Conservation (phyloP, 768 basidiomycete genomes). For the Termitomyces sp. region DNA sequence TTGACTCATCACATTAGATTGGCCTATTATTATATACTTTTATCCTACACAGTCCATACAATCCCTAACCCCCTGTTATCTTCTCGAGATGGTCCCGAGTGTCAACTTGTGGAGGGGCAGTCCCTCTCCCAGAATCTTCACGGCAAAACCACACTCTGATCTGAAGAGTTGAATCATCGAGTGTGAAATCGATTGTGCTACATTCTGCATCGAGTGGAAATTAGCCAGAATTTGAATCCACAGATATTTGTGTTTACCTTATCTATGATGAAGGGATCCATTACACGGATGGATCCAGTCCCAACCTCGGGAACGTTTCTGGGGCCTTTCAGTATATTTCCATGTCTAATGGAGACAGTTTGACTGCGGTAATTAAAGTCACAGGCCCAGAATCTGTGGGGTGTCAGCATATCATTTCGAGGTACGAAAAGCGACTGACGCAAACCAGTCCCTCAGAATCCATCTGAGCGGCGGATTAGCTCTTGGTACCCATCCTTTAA, state of each 20-base stretch:
- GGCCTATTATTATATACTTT: not conserved
- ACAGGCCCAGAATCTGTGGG: conserved; percentile 39
- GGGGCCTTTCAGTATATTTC: not conserved
- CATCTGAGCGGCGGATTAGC: conserved; percentile 10
- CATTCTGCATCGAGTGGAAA: conserved; percentile 5
- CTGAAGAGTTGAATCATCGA: not conserved
- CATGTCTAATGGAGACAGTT: conserved; percentile 5
- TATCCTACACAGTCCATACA: not conserved
- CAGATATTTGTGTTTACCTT: not conserved
- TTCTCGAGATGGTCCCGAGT: not conserved
- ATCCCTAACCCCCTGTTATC: not conserved
- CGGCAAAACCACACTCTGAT: not conserved
- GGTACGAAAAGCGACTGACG: conserved; percentile 21
- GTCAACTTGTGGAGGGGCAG: not conserved
- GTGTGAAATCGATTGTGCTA: not conserved
- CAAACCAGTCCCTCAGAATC: conserved; percentile 34
- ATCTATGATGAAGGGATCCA: conserved; percentile 9
- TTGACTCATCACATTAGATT: not conserved
- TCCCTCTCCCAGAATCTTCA: not conserved
- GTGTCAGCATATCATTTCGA: not conserved
- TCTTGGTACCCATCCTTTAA: conserved; percentile 10
- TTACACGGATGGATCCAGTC: not conserved
- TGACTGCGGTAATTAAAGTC: conserved; percentile 26
- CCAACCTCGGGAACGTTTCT: not conserved
- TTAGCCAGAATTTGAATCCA: not conserved